Percentiles rank a stretch among this genome's conserved stretches.
These are phyloP conservation scores for Edaphochlamys debaryana DNA, from an alignment of 139 green algal species.

Conservation along the genomic window DNA sequence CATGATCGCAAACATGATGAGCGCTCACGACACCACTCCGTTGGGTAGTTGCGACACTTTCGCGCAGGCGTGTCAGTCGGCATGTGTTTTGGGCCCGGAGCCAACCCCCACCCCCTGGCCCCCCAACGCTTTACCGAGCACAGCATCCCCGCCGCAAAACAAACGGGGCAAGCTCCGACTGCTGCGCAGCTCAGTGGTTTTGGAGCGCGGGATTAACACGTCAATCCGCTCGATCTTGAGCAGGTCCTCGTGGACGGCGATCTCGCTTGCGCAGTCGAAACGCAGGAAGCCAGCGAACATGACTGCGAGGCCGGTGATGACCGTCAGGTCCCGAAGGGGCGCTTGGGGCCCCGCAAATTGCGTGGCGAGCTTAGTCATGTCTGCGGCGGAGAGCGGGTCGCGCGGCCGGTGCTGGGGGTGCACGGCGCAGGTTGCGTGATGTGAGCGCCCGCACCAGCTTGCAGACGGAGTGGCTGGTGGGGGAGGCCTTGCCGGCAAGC, in stretches of 20 bases:
- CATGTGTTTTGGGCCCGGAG: too few species aligned
- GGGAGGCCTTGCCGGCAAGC: neutral
- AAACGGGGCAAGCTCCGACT: too few species aligned
- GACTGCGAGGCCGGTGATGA: neutral
- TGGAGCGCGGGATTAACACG: constrained; percentile 10
- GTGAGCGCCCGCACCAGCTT: neutral
- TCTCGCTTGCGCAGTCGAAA: neutral
- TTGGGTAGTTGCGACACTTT: too few species aligned
- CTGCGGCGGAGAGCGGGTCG: neutral
- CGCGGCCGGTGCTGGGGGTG: neutral
- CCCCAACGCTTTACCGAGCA: too few species aligned
- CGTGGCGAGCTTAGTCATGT: neutral
- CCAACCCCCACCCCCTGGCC: too few species aligned
- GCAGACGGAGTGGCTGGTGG: neutral
- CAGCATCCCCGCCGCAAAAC: too few species aligned
- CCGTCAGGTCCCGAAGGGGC: neutral
- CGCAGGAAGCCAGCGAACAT: constrained; percentile 17
- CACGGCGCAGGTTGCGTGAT: neutral
- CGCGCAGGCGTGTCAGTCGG: too few species aligned
- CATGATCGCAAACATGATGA: too few species aligned
- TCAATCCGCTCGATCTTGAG: constrained; percentile 2
- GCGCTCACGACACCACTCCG: too few species aligned
- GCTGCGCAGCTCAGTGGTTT: too few species aligned
- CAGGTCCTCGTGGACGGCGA: constrained; percentile 6
- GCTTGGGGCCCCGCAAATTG: neutral